Evolutionary conservation across 495 filamentous ascomycete genomes (phyloP).

Genomic region (Articulospora tetracladia): DNA sequence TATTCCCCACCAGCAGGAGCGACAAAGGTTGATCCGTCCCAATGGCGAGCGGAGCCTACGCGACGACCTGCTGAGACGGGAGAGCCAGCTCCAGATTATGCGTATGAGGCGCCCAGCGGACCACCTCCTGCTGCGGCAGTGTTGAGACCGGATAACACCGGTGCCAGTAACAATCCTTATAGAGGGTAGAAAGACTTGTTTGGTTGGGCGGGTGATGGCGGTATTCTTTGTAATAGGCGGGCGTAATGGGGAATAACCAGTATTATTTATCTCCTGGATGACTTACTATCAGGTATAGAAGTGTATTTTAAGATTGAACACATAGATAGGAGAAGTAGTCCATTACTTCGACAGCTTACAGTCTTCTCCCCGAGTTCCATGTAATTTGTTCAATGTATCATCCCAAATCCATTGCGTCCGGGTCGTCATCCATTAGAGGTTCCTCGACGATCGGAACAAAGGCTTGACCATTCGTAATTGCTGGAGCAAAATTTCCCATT

Average conservation of each 20-base stretch:
- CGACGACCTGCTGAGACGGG: constrained; percentile 20
- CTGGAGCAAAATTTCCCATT: constrained; percentile 5
- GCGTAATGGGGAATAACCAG: constrained; percentile 14
- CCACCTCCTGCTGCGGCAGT: constrained; percentile 36
- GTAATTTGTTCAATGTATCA: constrained; percentile 28
- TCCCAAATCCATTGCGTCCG: constrained; percentile 72
- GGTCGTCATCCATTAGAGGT: constrained; percentile 34
- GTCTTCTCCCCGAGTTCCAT: neutral
- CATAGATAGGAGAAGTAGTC: constrained; percentile 17
- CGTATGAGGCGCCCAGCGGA: constrained; percentile 33
- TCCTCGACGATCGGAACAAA: neutral
- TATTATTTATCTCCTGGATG: neutral
- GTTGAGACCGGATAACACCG: constrained; percentile 17
- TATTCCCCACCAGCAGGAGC: constrained; percentile 52
- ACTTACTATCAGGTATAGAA: constrained; percentile 26
- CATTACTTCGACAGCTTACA: constrained; percentile 18
- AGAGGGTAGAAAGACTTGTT: neutral
- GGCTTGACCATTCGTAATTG: neutral
- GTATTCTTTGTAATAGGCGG: constrained; percentile 18
- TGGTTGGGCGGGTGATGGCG: neutral
- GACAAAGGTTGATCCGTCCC: constrained; percentile 54
- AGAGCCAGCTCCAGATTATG: constrained; percentile 33
- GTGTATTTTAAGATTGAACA: constrained; percentile 14
- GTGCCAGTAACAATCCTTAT: constrained; percentile 27
- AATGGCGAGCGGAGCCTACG: constrained; percentile 33